Evolutionary conservation across 106 monocot genomes (phyloP), one percentile per base, ranked within the genome.

Genomic region (Chionographis japonica): DNA sequence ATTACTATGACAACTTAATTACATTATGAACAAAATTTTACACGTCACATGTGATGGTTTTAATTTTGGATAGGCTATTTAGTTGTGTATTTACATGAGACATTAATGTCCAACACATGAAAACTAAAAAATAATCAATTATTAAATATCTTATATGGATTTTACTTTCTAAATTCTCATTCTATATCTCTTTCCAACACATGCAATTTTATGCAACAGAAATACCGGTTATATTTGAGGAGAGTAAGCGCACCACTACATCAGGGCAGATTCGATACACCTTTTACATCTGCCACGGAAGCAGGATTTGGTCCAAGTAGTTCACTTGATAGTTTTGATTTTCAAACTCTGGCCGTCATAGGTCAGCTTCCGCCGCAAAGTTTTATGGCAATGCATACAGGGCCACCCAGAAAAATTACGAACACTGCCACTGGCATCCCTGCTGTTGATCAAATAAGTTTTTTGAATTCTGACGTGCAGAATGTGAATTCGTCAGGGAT

Each of bases 211-310:
- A 4, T 71, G 17, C 14, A 52, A 17, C 66, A 78, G 77, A 78
- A 78, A 66, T 78, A 71, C 36, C 77, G 77, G 27, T 19, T 78
- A 19, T 78, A 78, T 57, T 58, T 78, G 59, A 71, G 50, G 59
- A 78, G 71, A 66, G 50, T 74, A 50, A 74, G 58, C 37, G 65
- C 10, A 56, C 66, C 60, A 65, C 70, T 58, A 40, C 43, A 78
- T 59, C 65, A 65, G 14, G 27, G 40, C n/a, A 78, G 58, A 54
- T 15, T 18, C 52, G 77, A 71, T 11, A 14, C 70, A 57, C 6
- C 6, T 66, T 65, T 59, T 58, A 12, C 50, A 50, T 46, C 52
- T 10, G 0, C 41, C 18, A 2, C 71, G 9, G 77, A 78, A 15
- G 36, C 51, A 65, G 1, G 46, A 62, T 69, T 43, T 69, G 8